phyloP scores from a whole-genome alignment of 495 filamentous ascomycete species.

The Talaromyces trachyspermus region DNA sequence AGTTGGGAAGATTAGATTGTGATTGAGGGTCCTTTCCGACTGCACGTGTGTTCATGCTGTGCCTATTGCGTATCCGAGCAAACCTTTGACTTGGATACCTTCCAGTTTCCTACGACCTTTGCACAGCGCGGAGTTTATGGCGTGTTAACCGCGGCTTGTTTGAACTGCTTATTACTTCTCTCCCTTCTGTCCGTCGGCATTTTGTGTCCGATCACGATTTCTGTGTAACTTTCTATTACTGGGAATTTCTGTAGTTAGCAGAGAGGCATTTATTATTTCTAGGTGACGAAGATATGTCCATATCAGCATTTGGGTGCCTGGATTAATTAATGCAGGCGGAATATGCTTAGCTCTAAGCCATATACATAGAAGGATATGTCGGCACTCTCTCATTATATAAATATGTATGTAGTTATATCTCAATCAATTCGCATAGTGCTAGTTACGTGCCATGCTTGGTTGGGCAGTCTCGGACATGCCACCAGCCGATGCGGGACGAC shows the following conservation, averaged over 20 bases:
- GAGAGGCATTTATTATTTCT: too few species aligned
- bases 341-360: too few species aligned
- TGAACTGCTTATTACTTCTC: not conserved
- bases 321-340: too few species aligned
- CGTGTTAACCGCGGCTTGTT: slow-evolving; percentile 5
- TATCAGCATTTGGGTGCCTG: too few species aligned
- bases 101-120: not conserved
- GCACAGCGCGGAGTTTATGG: slow-evolving; percentile 10
- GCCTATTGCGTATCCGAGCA: not conserved
- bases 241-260: too few species aligned
- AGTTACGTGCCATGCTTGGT: too few species aligned
- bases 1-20: slow-evolving; percentile 86
- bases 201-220: not conserved
- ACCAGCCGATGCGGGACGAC: not conserved
- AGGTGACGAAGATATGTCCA: too few species aligned
- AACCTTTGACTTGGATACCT: not conserved
- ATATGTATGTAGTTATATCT: not conserved
- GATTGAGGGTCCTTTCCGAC: not conserved
- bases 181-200: not conserved
- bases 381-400: not conserved
- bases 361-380: too few species aligned
- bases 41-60: not conserved
- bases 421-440: too few species aligned
- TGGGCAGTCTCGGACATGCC: too few species aligned
- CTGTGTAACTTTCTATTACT: not conserved